These are phyloP conservation scores for Streptanthus diversifolius DNA, from an alignment of 345 rosid genomes.

Conservation along the genomic window DNA sequence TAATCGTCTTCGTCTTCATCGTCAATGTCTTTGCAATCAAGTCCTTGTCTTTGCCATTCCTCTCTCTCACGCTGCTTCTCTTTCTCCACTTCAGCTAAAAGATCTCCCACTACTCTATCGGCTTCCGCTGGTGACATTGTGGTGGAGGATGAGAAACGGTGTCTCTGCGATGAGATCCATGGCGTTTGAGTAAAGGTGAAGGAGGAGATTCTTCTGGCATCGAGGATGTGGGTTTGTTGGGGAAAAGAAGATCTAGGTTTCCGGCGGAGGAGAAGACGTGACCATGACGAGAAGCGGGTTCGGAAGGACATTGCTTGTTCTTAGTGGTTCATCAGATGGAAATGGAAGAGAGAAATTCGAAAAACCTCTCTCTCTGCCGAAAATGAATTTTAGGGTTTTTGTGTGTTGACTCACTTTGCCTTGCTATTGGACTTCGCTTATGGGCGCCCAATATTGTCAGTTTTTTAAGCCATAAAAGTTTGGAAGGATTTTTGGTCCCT, in stretches of 20 bases:
- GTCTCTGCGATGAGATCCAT: constrained; percentile 32
- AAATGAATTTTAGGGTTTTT: constrained; percentile 24
- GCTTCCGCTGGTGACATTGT: constrained; percentile 16
- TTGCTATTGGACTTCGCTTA: background rate
- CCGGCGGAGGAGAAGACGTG: constrained; percentile 43
- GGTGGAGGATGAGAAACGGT: constrained; percentile 40
- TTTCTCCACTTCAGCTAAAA: constrained; percentile 56
- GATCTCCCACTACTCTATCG: constrained; percentile 40
- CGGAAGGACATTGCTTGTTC: constrained; percentile 39
- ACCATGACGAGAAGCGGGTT: constrained; percentile 40
- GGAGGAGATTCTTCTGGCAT: constrained; percentile 24
- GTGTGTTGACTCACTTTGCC: background rate
- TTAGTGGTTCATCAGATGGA: constrained; percentile 30
- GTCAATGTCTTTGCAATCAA: constrained; percentile 75
- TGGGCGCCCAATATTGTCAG: constrained; percentile 2
- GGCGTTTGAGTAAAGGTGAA: constrained; percentile 28
- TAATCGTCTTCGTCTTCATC: constrained; percentile 80
- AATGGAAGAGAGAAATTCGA: background rate
- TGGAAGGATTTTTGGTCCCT: background rate
- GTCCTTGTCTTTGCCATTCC: constrained; percentile 59
- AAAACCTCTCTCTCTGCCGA: background rate
- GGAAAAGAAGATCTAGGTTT: constrained; percentile 14
- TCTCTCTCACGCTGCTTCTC: constrained; percentile 76
- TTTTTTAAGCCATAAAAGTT: background rate
- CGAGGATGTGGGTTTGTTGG: background rate